Percentiles rank a stretch among this genome's conserved stretches.
Conservation (phyloP, 2,329 filamentous ascomycete genomes). For the Hypoxylon rubiginosum region DNA sequence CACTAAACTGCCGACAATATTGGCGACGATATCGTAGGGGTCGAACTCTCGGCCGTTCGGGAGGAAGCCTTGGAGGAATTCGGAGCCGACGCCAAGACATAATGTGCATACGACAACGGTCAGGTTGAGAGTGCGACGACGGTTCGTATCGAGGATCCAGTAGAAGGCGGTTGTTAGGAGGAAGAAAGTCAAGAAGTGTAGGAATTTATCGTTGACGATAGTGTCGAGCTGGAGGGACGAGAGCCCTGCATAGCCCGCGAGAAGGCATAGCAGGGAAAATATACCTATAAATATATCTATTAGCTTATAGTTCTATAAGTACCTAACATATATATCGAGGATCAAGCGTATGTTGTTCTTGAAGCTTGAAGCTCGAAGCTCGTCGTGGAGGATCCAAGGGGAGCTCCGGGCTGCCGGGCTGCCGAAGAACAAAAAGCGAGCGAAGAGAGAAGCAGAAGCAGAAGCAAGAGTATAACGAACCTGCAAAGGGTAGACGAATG, state of each 20-base stretch:
- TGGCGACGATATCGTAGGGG: conserved; percentile 87
- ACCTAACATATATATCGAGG: too few relatives aligned
- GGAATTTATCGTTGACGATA: conserved; percentile 86
- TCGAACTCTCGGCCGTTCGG: conserved; percentile 81
- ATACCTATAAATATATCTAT: conserved; percentile 64
- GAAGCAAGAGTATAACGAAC: conserved; percentile 62
- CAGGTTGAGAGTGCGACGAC: conserved; percentile 85
- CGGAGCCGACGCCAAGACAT: conserved; percentile 77
- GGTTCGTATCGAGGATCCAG: conserved; percentile 94
- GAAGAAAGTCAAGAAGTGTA: conserved; percentile 93
- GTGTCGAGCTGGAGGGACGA: conserved; percentile 69
- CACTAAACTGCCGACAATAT: conserved; percentile 81
- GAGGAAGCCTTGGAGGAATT: conserved; percentile 80
- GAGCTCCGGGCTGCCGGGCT: conserved; percentile 1
- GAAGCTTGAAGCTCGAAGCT: conserved; percentile 9
- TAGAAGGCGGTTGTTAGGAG: conserved; percentile 89
- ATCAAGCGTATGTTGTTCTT: not conserved
- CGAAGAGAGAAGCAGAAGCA: too few relatives aligned
- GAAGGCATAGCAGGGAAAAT: conserved; percentile 78
- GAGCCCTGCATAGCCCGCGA: conserved; percentile 85
- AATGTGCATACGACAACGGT: conserved; percentile 85
- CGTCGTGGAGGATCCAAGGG: not conserved
- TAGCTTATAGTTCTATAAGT: conserved; percentile 11
- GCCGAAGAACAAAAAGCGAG: not conserved
- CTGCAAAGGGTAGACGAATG: conserved; percentile 89